A percentile compares a stretch with the other conserved stretches of the same genome.
These are phyloP conservation scores for Graphium sp. DNA, from an alignment of 2,329 filamentous ascomycete genomes.

Conservation along the genomic window DNA sequence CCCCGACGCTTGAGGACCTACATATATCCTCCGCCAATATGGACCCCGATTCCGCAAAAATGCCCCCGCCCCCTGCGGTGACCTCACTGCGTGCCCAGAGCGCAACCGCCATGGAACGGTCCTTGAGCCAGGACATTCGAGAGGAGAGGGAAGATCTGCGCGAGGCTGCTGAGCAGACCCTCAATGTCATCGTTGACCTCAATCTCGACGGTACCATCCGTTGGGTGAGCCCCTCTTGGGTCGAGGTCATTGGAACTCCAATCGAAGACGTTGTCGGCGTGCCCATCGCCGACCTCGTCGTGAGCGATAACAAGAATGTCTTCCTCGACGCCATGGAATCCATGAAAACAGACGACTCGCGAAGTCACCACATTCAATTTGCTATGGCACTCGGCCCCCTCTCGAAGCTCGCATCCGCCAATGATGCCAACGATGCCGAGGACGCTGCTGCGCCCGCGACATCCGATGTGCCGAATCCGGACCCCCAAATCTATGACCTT, in stretches of 20 bases:
- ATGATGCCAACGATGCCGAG: constrained; percentile 16
- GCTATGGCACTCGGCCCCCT: constrained; percentile 51
- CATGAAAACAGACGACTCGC: constrained; percentile 84
- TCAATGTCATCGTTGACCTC: constrained; percentile 92
- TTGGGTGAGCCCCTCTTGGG: constrained; percentile 96
- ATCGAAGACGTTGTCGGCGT: constrained; percentile 58
- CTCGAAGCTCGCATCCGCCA: constrained; percentile 42
- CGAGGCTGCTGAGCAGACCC: constrained; percentile 86
- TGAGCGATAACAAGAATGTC: constrained; percentile 58
- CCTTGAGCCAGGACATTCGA: constrained; percentile 76
- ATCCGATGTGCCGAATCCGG: constrained; percentile 12
- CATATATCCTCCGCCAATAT: constrained; percentile 27
- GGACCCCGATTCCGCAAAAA: constrained; percentile 7
- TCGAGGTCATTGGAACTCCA: constrained; percentile 72
- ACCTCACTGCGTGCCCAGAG: constrained; percentile 31
- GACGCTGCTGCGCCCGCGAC: constrained; percentile 16
- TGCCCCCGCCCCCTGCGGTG: constrained; percentile 35
- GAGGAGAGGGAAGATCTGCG: constrained; percentile 88
- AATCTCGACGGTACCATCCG: constrained; percentile 79
- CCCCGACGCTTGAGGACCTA: constrained; percentile 8
- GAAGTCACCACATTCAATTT: constrained; percentile 80
- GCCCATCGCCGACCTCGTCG: constrained; percentile 63
- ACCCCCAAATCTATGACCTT: constrained; percentile 50
- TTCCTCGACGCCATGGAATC: constrained; percentile 75
- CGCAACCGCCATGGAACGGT: constrained; percentile 38